phyloP scores from a whole-genome alignment of 805 yeast genomes.

The Debaryomyces hansenii region DNA sequence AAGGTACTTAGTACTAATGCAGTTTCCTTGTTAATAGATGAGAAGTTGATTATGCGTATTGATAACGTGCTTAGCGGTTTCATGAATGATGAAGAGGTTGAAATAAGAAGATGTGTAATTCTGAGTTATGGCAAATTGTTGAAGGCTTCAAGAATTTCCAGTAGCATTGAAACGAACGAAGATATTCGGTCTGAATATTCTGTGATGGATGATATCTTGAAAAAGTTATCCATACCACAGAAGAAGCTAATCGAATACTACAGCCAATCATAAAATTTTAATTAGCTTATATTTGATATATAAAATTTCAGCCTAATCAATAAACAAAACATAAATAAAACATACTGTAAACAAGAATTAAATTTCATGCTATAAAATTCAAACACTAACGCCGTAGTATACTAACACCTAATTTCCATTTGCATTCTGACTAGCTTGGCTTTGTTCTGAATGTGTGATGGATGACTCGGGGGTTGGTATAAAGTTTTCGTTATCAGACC shows the following conservation, averaged over 20 bases:
- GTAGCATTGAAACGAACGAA: conserved; percentile 14
- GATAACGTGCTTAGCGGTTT: conserved; percentile 28
- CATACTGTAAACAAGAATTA: background rate
- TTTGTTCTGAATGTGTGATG: conserved; percentile 10
- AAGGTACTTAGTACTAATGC: conserved; percentile 23
- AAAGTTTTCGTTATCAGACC: conserved; percentile 8
- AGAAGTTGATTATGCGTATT: conserved; percentile 18
- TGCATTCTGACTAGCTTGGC: background rate
- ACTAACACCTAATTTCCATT: too few relatives aligned
- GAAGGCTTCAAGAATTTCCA: conserved; percentile 16
- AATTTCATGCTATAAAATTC: background rate
- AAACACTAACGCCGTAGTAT: too few relatives aligned
- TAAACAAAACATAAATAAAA: background rate
- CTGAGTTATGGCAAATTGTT: conserved; percentile 38
- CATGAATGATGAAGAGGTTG: conserved; percentile 31
- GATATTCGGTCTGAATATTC: conserved; percentile 6
- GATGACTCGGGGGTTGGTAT: conserved; percentile 19
- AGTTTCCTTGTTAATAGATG: conserved; percentile 16
- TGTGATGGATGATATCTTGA: conserved; percentile 29
- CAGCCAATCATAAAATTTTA: conserved; percentile 17
- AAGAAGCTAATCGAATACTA: conserved; percentile 49
- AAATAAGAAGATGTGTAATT: conserved; percentile 36
- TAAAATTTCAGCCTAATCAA: background rate
- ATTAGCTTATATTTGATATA: conserved; percentile 1
- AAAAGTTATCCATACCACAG: conserved; percentile 42